Base-by-base conservation (phyloP, 1,284 basidiomycete genomes). In the Omphalotus olearius region DNA sequence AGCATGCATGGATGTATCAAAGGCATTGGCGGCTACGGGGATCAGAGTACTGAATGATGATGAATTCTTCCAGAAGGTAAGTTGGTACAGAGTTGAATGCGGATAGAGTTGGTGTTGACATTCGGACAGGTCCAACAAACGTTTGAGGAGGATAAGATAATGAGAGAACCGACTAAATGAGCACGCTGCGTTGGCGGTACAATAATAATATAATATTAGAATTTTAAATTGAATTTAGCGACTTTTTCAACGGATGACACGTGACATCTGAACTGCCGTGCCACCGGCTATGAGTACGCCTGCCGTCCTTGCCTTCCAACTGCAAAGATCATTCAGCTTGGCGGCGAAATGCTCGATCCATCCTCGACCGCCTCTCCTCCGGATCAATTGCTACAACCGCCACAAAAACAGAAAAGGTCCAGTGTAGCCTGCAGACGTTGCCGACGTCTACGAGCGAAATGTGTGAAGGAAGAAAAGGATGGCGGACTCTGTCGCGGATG, bases 1-100 rank as follows among this genome's bases (percentile, higher is more conserved):
- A 4, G 77, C 75, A 6, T 76, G 80, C 23, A 66, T 87, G 45
- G 70, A 71, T 48, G 71, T 82, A 1, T 73, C 78, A 10, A 83
- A 84, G 55, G 82, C 76, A 1, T 71, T 88, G 6, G 82, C 84
- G 2, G 71, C 75, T 3, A 73, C 75, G 1, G 85, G 79, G 0
- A 71, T 82, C 52, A 71, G 79, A 14, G 78, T 80, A 3, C 59
- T 87, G 7, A 71, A 75, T 14, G 85, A 88, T 57, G 73, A 72
- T 16, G 64, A 52, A 7, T 73, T 70, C 61, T 56, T 80, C 71
- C 59, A 69, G 54, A 52, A 69, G 66, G 62, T n/a, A n/a, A n/a
- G n/a, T 68, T 65, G 59, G 73, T 45, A 16, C 28, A 9, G 30
- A 4, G 16, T 33, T 33, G n/a, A n/a, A n/a, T n/a, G n/a, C 11